Conservation (phyloP, 2,329 filamentous ascomycete genomes). For the Phaeophleospora eucalypticola region DNA sequence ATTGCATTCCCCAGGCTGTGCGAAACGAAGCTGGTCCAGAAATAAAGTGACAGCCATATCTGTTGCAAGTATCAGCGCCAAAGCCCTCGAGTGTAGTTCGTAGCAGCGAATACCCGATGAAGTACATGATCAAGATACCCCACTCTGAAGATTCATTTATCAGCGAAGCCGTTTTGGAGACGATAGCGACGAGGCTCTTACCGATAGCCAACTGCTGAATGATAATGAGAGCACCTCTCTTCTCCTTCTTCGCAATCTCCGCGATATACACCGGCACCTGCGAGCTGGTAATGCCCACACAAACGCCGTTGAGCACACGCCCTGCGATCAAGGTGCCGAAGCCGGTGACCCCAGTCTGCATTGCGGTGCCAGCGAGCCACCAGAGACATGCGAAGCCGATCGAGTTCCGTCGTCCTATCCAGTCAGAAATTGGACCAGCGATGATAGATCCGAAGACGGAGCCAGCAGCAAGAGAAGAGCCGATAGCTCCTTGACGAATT, state of each 20-base stretch:
- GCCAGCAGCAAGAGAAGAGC: conserved; percentile 47
- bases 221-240: conserved; percentile 41
- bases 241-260: conserved; percentile 41
- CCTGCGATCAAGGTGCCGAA: conserved; percentile 43
- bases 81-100: too few relatives aligned
- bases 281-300: conserved; percentile 42
- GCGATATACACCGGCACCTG: conserved; percentile 46
- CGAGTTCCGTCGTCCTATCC: conserved; percentile 44
- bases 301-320: conserved; percentile 40
- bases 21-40: conserved; percentile 39
- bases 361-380: conserved; percentile 46
- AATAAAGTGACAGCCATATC: conserved; percentile 45
- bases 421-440: conserved; percentile 46
- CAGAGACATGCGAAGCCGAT: conserved; percentile 46
- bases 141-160: conserved; percentile 36
- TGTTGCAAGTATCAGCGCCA: too few relatives aligned
- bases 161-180: conserved; percentile 9
- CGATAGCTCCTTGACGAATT: conserved; percentile 48
- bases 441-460: conserved; percentile 47
- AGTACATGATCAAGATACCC: conserved; percentile 47
- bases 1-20: conserved; percentile 46
- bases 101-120: conserved; percentile 44
- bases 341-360: conserved; percentile 38
- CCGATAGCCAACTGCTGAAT: conserved; percentile 45
- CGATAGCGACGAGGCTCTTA: conserved; percentile 7